Base-by-base conservation (phyloP, 2,329 filamentous ascomycete species). In the Sarocladium kiliense region DNA sequence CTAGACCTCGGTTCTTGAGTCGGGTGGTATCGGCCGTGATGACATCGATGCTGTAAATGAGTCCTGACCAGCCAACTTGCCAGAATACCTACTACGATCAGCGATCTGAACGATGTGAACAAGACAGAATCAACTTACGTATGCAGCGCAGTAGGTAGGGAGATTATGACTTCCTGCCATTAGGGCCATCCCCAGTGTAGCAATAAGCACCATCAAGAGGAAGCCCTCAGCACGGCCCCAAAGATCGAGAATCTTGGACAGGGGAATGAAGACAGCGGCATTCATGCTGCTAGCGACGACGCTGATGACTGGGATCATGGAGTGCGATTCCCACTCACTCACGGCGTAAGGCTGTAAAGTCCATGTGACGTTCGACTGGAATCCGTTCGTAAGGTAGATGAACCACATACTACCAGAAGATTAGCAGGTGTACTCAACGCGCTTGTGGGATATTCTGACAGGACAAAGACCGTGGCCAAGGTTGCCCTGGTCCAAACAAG, bases 11-110 rank as follows among this genome's bases (percentile, higher is more conserved):
- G 30, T 69, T 68, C 44, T 59, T 60, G 7, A 69, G 55, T 0
- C 51, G 53, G 6, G 62, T 66, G 53, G 82, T 85, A 62, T 88
- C 85, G 26, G 84, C 81, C 55, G 84, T 80, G 62, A 87, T 80
- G 18, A 88, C 78, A 58, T 79, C 77, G 34, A 86, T 71, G 32
- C 77, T 74, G 60, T 84, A 86, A 41, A 77, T 75, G 37, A 87
- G 70, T 14, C 81, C 82, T 12, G 78, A 61, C 42, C 62, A 63
- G 21, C 84, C 84, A 50, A 82, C 76, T 56, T 76, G 79, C 62
- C 86, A 86, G 57, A 87, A 81, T 2, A 86, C 56, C 56, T 60
- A n/a, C 21, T 7, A 21, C 27, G 9, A 14, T 21, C 5, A 36
- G 30, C 10, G 30, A 6, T 30, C 5, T 16, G 9, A 11, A 6